Base-by-base conservation (phyloP, 257 asterid genomes). In the Solanum corneliomulleri region DNA sequence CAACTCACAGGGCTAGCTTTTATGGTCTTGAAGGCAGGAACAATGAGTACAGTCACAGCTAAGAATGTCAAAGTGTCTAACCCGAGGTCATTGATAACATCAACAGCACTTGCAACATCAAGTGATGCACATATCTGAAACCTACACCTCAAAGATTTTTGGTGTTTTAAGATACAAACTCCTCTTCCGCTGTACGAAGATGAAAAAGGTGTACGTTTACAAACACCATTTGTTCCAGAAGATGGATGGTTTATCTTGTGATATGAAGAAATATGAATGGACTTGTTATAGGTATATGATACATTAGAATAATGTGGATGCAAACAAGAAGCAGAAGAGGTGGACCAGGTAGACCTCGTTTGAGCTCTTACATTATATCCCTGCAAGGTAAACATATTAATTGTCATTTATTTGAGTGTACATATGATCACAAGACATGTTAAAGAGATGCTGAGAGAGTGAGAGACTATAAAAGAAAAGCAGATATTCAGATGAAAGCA, bases 1-100 rank as follows among this genome's bases (percentile, higher is more conserved):
- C 87, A 88, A 92, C 98, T 94, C 93, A 97, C 99, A 66, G 99
- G 99, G 93, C 99, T 97, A 86, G 99, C 96, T 95, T 93, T 95
- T 88, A 97, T 92, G 91, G 14, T 88, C 90, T 88, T 96, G 91
- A 97, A 96, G 90, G 93, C 98, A 85, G 99, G 99, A 92, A 97
- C 97, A 91, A 97, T 94, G 91, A 96, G 66, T 62, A 97, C 99
- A 85, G 98, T 97, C 42, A 97, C 99, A 52, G 87, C 98, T 92
- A 97, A 91, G 93, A 97, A 96, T 64, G 99, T 97, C 82, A 97
- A 89, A 25, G 99, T 95, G 91, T 97, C 99, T 90, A 94, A 47
- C 82, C 99, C 99, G 89, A 97, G 90, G 89, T 97, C 99, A 89
- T 95, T 97, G 91, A 97, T 95, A 88, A 97, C 99, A 88, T 97